A percentile compares a stretch with the other conserved stretches of the same genome.
These are phyloP conservation scores for Phialophora macrospora DNA, from an alignment of 2,329 filamentous ascomycete genomes.

Conservation along the genomic window DNA sequence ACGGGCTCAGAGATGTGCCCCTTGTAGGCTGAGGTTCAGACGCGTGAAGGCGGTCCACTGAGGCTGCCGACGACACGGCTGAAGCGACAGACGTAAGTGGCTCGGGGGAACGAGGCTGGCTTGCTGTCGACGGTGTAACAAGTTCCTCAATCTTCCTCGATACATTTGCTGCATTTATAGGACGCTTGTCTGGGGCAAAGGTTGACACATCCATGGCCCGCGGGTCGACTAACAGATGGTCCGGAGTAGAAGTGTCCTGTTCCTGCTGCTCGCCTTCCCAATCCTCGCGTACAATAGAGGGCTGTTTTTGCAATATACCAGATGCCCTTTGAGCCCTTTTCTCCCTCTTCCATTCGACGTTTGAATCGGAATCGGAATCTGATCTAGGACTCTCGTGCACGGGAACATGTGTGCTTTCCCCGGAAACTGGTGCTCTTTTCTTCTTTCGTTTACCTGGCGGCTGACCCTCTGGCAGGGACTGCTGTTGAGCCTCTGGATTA, in stretches of 20 bases:
- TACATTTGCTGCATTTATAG: conserved; percentile 36
- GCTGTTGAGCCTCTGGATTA: conserved; percentile 28
- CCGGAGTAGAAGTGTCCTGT: conserved; percentile 24
- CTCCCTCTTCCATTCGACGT: conserved; percentile 36
- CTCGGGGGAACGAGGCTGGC: conserved; percentile 17
- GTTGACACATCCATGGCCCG: not conserved
- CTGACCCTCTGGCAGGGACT: conserved; percentile 8
- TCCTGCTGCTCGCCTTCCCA: conserved; percentile 47
- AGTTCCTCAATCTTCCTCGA: conserved; percentile 39
- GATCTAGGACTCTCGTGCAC: conserved; percentile 29
- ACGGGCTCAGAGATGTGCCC: conserved; percentile 56
- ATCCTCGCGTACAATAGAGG: conserved; percentile 51
- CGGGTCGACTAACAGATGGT: not conserved
- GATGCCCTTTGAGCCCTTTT: conserved; percentile 40
- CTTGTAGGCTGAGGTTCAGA: conserved; percentile 28
- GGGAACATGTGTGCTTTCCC: conserved; percentile 26
- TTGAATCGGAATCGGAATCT: conserved; percentile 42
- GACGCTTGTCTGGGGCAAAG: conserved; percentile 20
- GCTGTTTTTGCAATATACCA: conserved; percentile 44
- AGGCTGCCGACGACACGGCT: not conserved
- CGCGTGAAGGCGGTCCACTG: conserved; percentile 23
- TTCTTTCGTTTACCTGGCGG: conserved; percentile 39
- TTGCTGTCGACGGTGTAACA: conserved; percentile 9
- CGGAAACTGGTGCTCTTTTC: conserved; percentile 29
- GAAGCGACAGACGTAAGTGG: conserved; percentile 5